Conservation (phyloP, 257 asterid genomes). For the Solanum medicagineum region DNA sequence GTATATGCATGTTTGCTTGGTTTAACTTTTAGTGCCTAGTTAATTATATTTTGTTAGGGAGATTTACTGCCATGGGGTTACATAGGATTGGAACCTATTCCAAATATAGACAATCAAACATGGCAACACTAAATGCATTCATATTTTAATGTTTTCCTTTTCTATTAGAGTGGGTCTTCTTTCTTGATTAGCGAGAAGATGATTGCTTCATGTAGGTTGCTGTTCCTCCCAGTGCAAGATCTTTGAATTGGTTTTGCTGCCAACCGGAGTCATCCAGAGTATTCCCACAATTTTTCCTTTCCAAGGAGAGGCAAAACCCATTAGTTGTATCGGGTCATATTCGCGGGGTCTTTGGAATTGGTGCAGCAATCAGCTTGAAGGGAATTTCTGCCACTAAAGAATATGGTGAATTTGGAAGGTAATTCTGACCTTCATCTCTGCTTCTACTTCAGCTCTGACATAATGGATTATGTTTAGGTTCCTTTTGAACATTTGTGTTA, state of each 20-base stretch:
- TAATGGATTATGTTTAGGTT: not conserved
- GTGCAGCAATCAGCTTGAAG: constrained; percentile 65
- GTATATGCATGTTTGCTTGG: not conserved
- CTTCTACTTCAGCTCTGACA: not conserved
- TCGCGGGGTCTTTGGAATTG: constrained; percentile 83
- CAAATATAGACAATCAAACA: not conserved
- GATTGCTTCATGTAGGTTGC: constrained; percentile 46
- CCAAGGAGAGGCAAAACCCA: constrained; percentile 56
- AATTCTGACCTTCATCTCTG: not conserved
- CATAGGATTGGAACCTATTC: not conserved
- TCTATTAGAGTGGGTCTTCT: not conserved
- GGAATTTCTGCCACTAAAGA: constrained; percentile 28
- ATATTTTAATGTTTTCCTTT: not conserved
- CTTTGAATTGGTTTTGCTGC: constrained; percentile 78
- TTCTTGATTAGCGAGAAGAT: not conserved
- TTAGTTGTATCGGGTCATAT: constrained; percentile 60
- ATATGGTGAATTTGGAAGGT: constrained; percentile 38
- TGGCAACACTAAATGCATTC: not conserved
- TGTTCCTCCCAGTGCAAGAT: constrained; percentile 92
- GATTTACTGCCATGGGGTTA: not conserved
- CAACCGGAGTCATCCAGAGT: constrained; percentile 61
- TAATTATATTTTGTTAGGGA: not conserved
- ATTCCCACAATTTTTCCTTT: constrained; percentile 65
- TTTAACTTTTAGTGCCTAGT: not conserved
- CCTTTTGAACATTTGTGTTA: not conserved